These are phyloP conservation scores for Zea luxurians DNA, from an alignment of 176 grass and related monocot species.

Conservation along the genomic window DNA sequence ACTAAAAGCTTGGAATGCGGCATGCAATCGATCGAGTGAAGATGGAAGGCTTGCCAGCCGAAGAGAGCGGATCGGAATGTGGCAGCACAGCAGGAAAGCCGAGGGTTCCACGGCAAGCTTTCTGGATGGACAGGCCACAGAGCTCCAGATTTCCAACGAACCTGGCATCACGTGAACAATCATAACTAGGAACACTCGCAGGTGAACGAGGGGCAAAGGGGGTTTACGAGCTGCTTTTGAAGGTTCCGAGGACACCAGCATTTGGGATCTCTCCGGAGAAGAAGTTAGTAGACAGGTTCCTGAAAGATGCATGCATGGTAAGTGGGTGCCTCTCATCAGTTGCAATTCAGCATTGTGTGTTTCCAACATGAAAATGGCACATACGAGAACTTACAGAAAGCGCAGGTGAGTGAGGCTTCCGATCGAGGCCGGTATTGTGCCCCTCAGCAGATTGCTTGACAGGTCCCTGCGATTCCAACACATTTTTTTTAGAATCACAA, in stretches of 20 bases:
- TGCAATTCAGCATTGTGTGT: not conserved
- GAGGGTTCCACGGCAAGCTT: slow-evolving; percentile 65
- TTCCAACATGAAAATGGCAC: not conserved
- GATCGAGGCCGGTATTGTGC: slow-evolving; percentile 64
- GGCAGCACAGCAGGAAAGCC: too few relatives aligned
- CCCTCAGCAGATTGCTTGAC: slow-evolving; percentile 82
- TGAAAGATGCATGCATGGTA: slow-evolving; percentile 19
- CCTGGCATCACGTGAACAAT: slow-evolving; percentile 47
- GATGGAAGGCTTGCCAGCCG: slow-evolving; percentile 49
- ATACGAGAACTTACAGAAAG: slow-evolving; percentile 58
- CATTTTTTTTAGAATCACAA: not conserved
- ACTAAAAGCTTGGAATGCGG: too few relatives aligned
- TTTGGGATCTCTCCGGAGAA: slow-evolving; percentile 87
- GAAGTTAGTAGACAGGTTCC: slow-evolving; percentile 92
- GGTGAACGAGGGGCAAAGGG: not conserved
- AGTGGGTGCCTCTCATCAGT: not conserved
- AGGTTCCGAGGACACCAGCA: slow-evolving; percentile 76
- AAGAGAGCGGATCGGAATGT: slow-evolving; percentile 47
- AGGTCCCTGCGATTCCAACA: slow-evolving; percentile 56
- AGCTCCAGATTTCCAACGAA: slow-evolving; percentile 90
- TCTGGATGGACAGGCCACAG: slow-evolving; percentile 79
- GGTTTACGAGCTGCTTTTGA: slow-evolving; percentile 87
- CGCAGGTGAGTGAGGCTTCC: slow-evolving; percentile 65
- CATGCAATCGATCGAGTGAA: too few relatives aligned
- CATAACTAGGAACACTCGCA: not conserved